phyloP scores from a whole-genome alignment of 2,329 filamentous ascomycete genomes.

The Penicillium sp. region DNA sequence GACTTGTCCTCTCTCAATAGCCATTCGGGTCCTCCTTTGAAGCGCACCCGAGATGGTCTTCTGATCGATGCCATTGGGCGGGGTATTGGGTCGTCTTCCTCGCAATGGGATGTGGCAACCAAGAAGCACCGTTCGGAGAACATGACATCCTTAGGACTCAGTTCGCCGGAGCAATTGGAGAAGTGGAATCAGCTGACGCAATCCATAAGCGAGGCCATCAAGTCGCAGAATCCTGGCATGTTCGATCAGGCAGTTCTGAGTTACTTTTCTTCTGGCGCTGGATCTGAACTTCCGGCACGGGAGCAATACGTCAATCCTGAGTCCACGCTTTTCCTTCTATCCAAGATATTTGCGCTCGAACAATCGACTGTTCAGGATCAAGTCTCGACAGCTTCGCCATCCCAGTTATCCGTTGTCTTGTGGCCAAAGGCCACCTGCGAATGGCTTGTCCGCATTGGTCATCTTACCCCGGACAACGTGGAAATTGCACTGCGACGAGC shows the following conservation, averaged over 20 bases:
- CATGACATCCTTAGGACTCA: conserved; percentile 30
- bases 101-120: conserved; percentile 26
- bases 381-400: conserved; percentile 21
- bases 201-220: conserved; percentile 25
- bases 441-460: conserved; percentile 39
- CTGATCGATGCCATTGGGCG: conserved; percentile 42
- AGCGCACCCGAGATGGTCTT: conserved; percentile 38
- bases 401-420: conserved; percentile 30
- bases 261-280: conserved; percentile 24
- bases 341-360: conserved; percentile 35
- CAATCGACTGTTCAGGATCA: conserved; percentile 20
- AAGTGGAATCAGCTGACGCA: conserved; percentile 33
- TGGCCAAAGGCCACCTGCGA: conserved; percentile 37
- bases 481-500: conserved; percentile 36
- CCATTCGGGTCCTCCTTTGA: conserved; percentile 28
- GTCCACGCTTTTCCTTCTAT: conserved; percentile 34
- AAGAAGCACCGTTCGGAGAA: conserved; percentile 30
- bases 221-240: conserved; percentile 23
- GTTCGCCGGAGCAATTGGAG: conserved; percentile 27
- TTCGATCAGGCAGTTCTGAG: conserved; percentile 35
- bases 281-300: conserved; percentile 20
- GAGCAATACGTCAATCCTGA: conserved; percentile 34
- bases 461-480: conserved; percentile 37
- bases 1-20: conserved; percentile 36
- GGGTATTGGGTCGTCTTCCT: conserved; percentile 33